phyloP scores from a whole-genome alignment of 768 basidiomycete genomes.

The Lentinus tigrinus region DNA sequence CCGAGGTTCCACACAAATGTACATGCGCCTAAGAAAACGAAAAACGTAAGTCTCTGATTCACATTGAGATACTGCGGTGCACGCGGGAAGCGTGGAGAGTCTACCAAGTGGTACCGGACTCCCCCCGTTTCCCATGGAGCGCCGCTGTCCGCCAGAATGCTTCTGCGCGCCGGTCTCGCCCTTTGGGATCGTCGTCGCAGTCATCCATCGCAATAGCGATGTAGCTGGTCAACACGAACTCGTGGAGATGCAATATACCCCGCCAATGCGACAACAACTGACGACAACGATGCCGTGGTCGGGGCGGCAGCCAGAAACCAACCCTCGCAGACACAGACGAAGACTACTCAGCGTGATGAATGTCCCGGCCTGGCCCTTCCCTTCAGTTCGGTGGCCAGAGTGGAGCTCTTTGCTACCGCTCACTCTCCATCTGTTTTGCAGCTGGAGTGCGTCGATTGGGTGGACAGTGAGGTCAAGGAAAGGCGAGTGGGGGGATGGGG shows the following conservation, averaged over 20 bases:
- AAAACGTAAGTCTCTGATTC: too few relatives aligned
- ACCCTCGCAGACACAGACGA: constrained; percentile 2
- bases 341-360: neutral
- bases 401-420: neutral
- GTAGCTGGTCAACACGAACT: constrained; percentile 25
- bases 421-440: neutral
- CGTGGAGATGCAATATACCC: constrained; percentile 26
- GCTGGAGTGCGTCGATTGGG: neutral
- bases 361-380: neutral
- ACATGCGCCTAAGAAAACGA: too few relatives aligned
- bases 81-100: too few relatives aligned
- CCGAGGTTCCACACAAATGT: too few relatives aligned
- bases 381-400: neutral
- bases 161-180: constrained; percentile 12
- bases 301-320: constrained; percentile 20
- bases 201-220: constrained; percentile 76
- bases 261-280: constrained; percentile 31
- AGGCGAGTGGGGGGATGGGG: neutral
- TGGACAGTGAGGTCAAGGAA: neutral
- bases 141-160: neutral
- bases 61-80: too few relatives aligned
- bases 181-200: constrained; percentile 58
- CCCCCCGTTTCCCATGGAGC: neutral
- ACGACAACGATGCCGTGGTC: constrained; percentile 33
- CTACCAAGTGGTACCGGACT: too few relatives aligned